phyloP scores from a whole-genome alignment of 1,284 basidiomycete genomes.

The Phellopilus nigrolimitatus region DNA sequence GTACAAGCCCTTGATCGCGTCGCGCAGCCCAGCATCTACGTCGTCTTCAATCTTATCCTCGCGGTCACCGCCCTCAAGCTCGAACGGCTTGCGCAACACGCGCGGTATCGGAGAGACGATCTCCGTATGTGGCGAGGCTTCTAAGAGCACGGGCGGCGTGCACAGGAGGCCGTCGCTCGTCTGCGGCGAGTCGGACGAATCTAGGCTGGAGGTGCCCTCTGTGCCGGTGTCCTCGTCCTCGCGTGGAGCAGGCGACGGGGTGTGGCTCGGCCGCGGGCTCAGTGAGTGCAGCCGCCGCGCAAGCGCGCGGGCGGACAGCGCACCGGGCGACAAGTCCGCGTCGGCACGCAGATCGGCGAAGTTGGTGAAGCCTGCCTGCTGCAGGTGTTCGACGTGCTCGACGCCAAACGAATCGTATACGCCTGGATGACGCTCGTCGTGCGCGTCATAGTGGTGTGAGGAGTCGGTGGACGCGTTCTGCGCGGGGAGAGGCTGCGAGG shows the following conservation, averaged over 20 bases:
- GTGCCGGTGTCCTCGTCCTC: neutral
- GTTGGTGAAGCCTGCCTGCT: too few relatives aligned
- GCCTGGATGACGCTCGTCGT: conserved; percentile 25
- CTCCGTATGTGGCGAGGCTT: conserved; percentile 18
- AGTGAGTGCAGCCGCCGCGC: conserved; percentile 11
- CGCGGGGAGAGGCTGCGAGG: conserved; percentile 28
- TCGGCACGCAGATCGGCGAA: neutral
- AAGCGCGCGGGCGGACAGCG: conserved; percentile 7
- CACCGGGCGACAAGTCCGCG: neutral
- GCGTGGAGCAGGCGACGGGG: conserved; percentile 10
- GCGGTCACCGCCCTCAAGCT: neutral
- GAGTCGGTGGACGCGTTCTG: conserved; percentile 27
- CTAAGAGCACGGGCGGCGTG: conserved; percentile 2
- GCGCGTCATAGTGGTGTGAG: conserved; percentile 27
- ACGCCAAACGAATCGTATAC: conserved; percentile 1
- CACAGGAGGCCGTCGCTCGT: conserved; percentile 9
- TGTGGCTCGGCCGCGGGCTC: conserved; percentile 9
- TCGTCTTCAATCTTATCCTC: conserved; percentile 7
- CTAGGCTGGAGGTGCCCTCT: neutral
- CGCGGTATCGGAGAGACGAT: conserved; percentile 17
- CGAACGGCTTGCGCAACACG: neutral
- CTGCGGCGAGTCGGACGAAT: conserved; percentile 1
- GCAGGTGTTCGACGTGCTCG: conserved; percentile 10
- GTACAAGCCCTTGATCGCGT: conserved; percentile 46
- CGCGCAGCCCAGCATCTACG: conserved; percentile 28